Conservation (phyloP, 176 grass and related monocot species). For the Eragrostis nindensis region DNA sequence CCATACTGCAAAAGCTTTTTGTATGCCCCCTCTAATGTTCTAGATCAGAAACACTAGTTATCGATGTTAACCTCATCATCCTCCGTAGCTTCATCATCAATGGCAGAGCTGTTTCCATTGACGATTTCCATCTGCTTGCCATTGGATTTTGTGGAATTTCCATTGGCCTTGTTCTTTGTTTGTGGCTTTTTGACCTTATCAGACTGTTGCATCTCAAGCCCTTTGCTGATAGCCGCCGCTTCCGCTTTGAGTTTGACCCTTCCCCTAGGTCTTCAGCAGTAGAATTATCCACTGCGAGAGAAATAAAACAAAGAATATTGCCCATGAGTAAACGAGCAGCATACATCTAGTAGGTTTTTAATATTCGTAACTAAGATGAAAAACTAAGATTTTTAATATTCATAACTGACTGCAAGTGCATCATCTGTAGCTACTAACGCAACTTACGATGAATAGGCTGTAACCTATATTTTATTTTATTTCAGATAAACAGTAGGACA, state of each 20-base stretch:
- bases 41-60: slow-evolving; percentile 12
- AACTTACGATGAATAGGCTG: slow-evolving; percentile 14
- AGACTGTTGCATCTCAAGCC: slow-evolving; percentile 84
- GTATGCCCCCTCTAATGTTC: slow-evolving; percentile 7
- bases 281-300: slow-evolving; percentile 64
- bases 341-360: neutral
- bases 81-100: slow-evolving; percentile 81
- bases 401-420: neutral
- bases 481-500: neutral
- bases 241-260: slow-evolving; percentile 61
- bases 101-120: slow-evolving; percentile 58
- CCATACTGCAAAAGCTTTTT: neutral
- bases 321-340: neutral
- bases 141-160: slow-evolving; percentile 59
- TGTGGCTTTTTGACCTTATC: slow-evolving; percentile 76
- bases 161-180: slow-evolving; percentile 58
- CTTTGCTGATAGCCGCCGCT: slow-evolving; percentile 82
- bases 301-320: slow-evolving; percentile 42
- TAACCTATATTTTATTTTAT: neutral
- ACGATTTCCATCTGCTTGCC: slow-evolving; percentile 56
- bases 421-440: neutral
- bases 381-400: slow-evolving; percentile 17
- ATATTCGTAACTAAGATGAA: neutral
- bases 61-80: slow-evolving; percentile 45
- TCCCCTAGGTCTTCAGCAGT: slow-evolving; percentile 70